These are phyloP conservation scores for Ottelia alismoides DNA, from an alignment of 106 monocot species.

Conservation along the genomic window DNA sequence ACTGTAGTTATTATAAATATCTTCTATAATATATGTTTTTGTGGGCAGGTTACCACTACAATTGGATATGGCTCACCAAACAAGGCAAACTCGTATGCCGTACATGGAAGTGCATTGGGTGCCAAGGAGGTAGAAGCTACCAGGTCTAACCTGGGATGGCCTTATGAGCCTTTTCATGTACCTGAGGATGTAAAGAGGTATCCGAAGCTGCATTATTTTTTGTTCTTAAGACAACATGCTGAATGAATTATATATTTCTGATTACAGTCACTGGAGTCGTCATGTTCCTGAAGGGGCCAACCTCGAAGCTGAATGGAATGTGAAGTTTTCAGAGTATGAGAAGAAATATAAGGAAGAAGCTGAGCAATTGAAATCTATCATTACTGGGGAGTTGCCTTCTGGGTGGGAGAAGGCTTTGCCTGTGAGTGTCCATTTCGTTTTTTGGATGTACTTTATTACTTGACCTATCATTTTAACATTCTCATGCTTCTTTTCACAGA, in stretches of 20 bases:
- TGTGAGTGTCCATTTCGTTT: too few relatives aligned
- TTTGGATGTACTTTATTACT: neutral
- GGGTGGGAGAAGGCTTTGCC: slow-evolving; percentile 75
- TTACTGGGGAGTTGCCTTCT: slow-evolving; percentile 42
- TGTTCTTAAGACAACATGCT: neutral
- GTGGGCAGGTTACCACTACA: slow-evolving; percentile 49
- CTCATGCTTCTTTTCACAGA: slow-evolving; percentile 30
- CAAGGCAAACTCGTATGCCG: slow-evolving; percentile 60
- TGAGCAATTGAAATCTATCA: slow-evolving; percentile 41
- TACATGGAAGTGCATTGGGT: slow-evolving; percentile 84
- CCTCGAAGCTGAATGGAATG: slow-evolving; percentile 60
- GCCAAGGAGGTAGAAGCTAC: slow-evolving; percentile 95
- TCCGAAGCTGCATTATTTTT: neutral
- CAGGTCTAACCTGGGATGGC: slow-evolving; percentile 69
- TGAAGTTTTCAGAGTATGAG: slow-evolving; percentile 66
- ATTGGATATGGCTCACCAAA: slow-evolving; percentile 69
- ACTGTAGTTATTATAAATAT: too few relatives aligned
- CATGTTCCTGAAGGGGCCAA: slow-evolving; percentile 50
- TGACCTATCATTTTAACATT: too few relatives aligned
- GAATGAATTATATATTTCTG: neutral
- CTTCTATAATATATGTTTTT: too few relatives aligned
- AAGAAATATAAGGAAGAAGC: slow-evolving; percentile 64
- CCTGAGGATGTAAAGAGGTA: slow-evolving; percentile 96
- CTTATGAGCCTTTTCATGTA: slow-evolving; percentile 48
- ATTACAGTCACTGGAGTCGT: slow-evolving; percentile 80